Conservation (phyloP, 371 early-diverging fungal species). For the Funneliformis caledonium region DNA sequence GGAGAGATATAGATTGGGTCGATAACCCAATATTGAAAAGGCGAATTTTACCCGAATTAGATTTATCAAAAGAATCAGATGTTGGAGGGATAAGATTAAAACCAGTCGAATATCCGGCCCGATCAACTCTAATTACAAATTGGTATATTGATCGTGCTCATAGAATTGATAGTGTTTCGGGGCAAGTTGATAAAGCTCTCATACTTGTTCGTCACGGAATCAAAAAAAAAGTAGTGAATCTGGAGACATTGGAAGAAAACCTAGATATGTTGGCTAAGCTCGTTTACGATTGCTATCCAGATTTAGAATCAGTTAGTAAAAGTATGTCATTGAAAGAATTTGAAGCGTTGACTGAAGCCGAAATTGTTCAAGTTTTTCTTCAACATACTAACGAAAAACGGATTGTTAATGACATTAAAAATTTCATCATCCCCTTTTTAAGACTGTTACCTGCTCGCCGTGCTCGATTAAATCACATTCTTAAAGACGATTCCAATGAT, state of each 20-base stretch:
- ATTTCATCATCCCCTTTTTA: conserved; percentile 38
- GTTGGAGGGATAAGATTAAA: conserved; percentile 28
- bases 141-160: conserved; percentile 43
- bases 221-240: conserved; percentile 27
- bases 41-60: conserved; percentile 3
- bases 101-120: conserved; percentile 35
- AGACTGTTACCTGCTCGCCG: conserved; percentile 19
- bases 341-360: conserved; percentile 30
- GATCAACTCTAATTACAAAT: conserved; percentile 27
- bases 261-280: conserved; percentile 32
- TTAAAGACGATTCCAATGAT: conserved; percentile 33
- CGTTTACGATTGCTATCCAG: conserved; percentile 34
- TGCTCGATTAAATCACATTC: conserved; percentile 16
- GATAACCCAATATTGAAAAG: conserved; percentile 40
- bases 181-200: conserved; percentile 42
- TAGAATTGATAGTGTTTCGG: conserved; percentile 40
- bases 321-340: conserved; percentile 30
- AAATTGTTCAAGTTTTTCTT: conserved; percentile 34
- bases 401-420: conserved; percentile 23
- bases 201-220: conserved; percentile 32
- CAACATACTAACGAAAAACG: conserved; percentile 19
- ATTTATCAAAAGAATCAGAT: conserved; percentile 25
- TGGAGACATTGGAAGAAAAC: conserved; percentile 39
- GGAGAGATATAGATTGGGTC: conserved; percentile 41
- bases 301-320: background rate